Percentiles rank a stretch among this genome's conserved stretches.
Conservation (phyloP, 371 early-diverging fungal species). For the Mortierella sp. region DNA sequence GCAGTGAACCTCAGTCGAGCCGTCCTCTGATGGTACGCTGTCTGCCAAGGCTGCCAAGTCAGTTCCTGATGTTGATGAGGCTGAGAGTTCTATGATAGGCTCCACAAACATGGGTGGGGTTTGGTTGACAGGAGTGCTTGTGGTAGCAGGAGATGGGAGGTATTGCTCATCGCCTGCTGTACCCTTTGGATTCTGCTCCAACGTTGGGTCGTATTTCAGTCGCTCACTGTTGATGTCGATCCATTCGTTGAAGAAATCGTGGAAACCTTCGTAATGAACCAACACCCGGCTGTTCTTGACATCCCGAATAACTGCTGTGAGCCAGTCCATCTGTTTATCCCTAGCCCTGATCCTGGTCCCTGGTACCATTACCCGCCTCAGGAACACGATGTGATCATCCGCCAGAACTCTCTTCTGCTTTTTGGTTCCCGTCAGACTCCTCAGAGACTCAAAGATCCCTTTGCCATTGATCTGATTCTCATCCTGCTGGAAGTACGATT, state of each 20-base stretch:
- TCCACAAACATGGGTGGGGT: background rate
- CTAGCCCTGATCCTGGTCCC: slow-evolving; percentile 48
- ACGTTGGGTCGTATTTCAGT: slow-evolving; percentile 25
- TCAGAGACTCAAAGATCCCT: slow-evolving; percentile 32
- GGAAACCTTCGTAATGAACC: slow-evolving; percentile 60
- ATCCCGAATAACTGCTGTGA: slow-evolving; percentile 48
- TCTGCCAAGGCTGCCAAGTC: background rate
- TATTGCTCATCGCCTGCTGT: background rate
- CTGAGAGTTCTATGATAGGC: background rate
- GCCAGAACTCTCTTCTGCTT: slow-evolving; percentile 11
- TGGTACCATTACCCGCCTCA: slow-evolving; percentile 28
- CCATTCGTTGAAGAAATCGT: slow-evolving; percentile 61
- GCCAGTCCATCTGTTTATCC: slow-evolving; percentile 52
- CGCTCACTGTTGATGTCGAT: slow-evolving; percentile 57
- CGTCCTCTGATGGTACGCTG: slow-evolving; percentile 14
- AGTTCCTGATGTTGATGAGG: background rate
- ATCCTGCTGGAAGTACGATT: slow-evolving; percentile 23
- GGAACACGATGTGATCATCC: slow-evolving; percentile 27
- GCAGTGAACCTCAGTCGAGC: slow-evolving; percentile 18
- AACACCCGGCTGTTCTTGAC: slow-evolving; percentile 53
- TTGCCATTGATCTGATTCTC: slow-evolving; percentile 2
- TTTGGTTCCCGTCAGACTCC: slow-evolving; percentile 25
- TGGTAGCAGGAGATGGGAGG: background rate
- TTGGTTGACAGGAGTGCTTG: too few species aligned
- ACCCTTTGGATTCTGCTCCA: slow-evolving; percentile 25